These are phyloP conservation scores for Aegilops bicornis DNA, from an alignment of 176 grass and related monocot species.

Conservation along the genomic window DNA sequence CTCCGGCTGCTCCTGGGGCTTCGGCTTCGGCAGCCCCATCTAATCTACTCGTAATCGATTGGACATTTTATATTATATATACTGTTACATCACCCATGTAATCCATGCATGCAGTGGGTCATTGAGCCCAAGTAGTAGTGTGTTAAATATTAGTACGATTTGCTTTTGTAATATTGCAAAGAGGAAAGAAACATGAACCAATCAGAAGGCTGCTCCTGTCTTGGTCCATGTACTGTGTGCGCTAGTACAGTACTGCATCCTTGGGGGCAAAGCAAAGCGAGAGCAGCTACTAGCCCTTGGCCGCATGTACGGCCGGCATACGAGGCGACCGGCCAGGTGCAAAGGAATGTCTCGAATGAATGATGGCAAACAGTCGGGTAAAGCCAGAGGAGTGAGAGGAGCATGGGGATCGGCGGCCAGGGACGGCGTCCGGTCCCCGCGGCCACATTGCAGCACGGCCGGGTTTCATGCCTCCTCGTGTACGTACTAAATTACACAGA, in stretches of 20 bases:
- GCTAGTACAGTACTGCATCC: not conserved
- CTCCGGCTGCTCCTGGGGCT: constrained; percentile 32
- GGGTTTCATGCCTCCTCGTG: constrained; percentile 11
- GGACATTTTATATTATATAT: not conserved
- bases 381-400: not conserved
- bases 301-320: not conserved
- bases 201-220: no score
- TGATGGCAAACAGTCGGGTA: not conserved
- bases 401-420: constrained; percentile 32
- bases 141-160: not conserved
- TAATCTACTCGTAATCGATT: constrained; percentile 1
- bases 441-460: constrained; percentile 24
- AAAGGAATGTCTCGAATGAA: constrained; percentile 10
- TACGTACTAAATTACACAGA: not conserved
- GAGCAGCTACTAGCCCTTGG: not conserved
- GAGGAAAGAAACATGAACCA: not conserved
- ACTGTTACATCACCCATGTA: not conserved
- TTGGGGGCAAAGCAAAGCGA: constrained; percentile 26
- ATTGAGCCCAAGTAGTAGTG: not conserved
- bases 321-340: not conserved
- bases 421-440: constrained; percentile 22
- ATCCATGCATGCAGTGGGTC: no score
- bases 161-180: not conserved
- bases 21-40: constrained; percentile 73
- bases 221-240: not conserved